These are phyloP conservation scores for Sambucus nigra DNA, from an alignment of 129 eudicot species.

Conservation along the genomic window DNA sequence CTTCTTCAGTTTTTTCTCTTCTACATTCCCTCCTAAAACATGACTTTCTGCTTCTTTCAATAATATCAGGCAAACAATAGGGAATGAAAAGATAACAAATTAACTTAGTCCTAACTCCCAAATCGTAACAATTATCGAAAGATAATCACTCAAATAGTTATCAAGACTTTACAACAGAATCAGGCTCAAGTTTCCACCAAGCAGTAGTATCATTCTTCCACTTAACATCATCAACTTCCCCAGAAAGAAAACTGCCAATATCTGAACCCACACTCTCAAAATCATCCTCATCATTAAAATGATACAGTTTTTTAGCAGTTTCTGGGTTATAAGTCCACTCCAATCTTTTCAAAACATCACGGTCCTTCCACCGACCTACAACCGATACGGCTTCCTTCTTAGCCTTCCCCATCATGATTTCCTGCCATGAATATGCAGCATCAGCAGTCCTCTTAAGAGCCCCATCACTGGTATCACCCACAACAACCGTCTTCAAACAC, in stretches of 20 bases:
- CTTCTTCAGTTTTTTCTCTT: no score
- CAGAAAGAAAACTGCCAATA: conserved; percentile 15
- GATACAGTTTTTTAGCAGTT: conserved; percentile 20
- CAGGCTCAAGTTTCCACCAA: conserved; percentile 66
- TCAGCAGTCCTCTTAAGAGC: conserved; percentile 59
- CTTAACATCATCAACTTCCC: conserved; percentile 20
- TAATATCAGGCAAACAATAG: background rate
- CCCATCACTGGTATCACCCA: conserved; percentile 61
- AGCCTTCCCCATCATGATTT: conserved; percentile 69
- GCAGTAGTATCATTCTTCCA: conserved; percentile 19
- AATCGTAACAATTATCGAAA: background rate
- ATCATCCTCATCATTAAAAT: conserved; percentile 24
- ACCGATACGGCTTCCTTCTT: conserved; percentile 53
- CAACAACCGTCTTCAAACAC: conserved; percentile 76
- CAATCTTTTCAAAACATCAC: conserved; percentile 48
- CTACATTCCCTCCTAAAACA: no score
- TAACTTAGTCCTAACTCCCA: background rate
- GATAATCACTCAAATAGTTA: background rate
- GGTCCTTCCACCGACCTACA: conserved; percentile 71
- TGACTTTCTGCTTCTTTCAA: no score
- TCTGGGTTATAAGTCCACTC: conserved; percentile 75
- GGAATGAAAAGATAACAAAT: background rate
- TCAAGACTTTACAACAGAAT: conserved; percentile 16
- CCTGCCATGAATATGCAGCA: conserved; percentile 79
- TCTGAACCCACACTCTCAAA: conserved; percentile 21